These are phyloP conservation scores for Verticillium isaacii DNA, from an alignment of 2,329 filamentous ascomycete species.

Conservation along the genomic window DNA sequence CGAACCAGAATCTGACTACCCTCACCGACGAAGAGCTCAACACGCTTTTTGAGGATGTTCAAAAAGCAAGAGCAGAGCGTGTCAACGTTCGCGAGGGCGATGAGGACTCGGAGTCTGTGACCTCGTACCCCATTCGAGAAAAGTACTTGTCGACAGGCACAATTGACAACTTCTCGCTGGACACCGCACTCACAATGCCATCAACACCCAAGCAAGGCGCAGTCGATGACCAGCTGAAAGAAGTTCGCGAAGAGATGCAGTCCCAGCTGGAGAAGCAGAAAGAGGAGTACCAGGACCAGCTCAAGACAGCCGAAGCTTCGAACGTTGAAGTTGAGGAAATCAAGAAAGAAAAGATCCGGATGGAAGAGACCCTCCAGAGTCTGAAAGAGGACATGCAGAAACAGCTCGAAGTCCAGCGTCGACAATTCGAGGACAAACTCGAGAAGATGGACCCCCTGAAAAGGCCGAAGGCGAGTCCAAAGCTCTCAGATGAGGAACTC, in stretches of 20 bases:
- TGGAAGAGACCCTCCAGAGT: constrained; percentile 75
- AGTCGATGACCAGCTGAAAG: constrained; percentile 68
- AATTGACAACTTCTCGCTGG: constrained; percentile 91
- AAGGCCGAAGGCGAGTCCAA: constrained; percentile 54
- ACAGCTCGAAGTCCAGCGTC: constrained; percentile 77
- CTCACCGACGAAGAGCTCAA: constrained; percentile 93
- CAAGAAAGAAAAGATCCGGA: constrained; percentile 73
- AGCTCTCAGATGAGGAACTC: constrained; percentile 68
- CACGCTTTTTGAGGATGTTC: constrained; percentile 87
- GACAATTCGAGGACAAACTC: constrained; percentile 78
- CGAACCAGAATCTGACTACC: constrained; percentile 85
- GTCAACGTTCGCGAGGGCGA: constrained; percentile 72
- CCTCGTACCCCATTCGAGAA: constrained; percentile 82
- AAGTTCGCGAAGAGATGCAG: constrained; percentile 79
- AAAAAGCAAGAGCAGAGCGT: constrained; percentile 73
- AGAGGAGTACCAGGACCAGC: constrained; percentile 73
- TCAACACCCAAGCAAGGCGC: constrained; percentile 81
- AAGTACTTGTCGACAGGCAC: constrained; percentile 96
- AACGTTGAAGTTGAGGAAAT: constrained; percentile 80
- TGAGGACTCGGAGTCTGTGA: constrained; percentile 85
- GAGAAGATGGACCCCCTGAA: constrained; percentile 67
- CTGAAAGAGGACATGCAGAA: constrained; percentile 87
- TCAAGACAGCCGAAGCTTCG: constrained; percentile 69
- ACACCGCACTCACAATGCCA: constrained; percentile 90
- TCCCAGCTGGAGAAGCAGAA: constrained; percentile 77